Evolutionary conservation across 108 stramenopile species (phyloP).

Genomic region (Licmophora abbreviata): DNA sequence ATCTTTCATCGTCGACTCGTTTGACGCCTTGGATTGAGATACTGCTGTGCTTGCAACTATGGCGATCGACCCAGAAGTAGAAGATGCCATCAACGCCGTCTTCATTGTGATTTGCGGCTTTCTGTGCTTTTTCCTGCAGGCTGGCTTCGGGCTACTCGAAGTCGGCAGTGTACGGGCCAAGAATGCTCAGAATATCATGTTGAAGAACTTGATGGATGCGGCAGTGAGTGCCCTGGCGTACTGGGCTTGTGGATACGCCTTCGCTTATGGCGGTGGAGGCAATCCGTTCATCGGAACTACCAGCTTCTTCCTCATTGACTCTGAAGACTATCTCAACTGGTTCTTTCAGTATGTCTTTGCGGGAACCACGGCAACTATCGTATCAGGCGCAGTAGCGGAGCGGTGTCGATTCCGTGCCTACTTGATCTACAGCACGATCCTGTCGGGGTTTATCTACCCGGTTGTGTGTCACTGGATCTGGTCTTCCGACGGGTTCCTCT

Average conservation of each 20-base stretch:
- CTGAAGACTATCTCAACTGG: conserved; percentile 27
- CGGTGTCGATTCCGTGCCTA: conserved; percentile 28
- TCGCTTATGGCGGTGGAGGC: conserved; percentile 28
- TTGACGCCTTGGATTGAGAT: too few relatives aligned
- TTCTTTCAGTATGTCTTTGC: conserved; percentile 67
- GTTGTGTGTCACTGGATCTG: conserved; percentile 36
- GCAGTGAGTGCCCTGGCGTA: conserved; percentile 6
- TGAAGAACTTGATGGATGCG: conserved; percentile 30
- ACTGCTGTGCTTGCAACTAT: too few relatives aligned
- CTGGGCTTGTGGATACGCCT: conserved; percentile 33
- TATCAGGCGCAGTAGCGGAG: conserved; percentile 48
- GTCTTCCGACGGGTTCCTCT: conserved; percentile 24
- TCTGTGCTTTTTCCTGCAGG: conserved; percentile 59
- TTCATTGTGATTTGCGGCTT: background rate
- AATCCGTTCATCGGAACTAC: conserved; percentile 22
- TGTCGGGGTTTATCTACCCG: conserved; percentile 49
- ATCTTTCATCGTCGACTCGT: too few relatives aligned
- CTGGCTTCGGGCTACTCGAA: conserved; percentile 25
- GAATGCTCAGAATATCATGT: conserved; percentile 39
- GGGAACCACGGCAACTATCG: conserved; percentile 60
- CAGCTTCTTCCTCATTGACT: conserved; percentile 20
- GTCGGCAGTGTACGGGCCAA: conserved; percentile 48
- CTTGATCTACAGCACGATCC: conserved; percentile 25
- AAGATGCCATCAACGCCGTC: too few relatives aligned
- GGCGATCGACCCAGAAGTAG: too few relatives aligned